These are phyloP conservation scores for Saccharomyces hybrid DNA, from an alignment of 1,139 yeast species.

Conservation along the genomic window DNA sequence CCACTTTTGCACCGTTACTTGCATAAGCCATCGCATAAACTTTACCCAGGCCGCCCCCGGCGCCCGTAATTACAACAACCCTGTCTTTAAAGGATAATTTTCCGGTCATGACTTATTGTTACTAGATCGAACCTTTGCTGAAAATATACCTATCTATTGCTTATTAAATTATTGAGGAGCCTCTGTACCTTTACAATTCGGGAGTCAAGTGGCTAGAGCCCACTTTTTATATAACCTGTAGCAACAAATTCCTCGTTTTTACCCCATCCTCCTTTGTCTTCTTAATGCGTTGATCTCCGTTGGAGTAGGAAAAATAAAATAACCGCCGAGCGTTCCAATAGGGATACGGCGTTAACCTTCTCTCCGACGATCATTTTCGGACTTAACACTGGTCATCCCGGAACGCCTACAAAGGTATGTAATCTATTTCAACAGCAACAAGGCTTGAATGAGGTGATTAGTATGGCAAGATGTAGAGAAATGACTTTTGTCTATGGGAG, in stretches of 20 bases:
- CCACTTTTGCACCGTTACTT: slow-evolving; percentile 86
- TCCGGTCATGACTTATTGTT: neutral
- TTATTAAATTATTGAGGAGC: no score
- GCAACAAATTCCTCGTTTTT: neutral
- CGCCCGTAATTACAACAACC: slow-evolving; percentile 91
- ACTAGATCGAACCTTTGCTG: no score
- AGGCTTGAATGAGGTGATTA: neutral
- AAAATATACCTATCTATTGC: neutral
- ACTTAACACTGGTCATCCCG: neutral
- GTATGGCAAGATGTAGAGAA: neutral
- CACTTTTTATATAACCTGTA: neutral
- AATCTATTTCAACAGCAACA: neutral
- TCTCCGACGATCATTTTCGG: neutral
- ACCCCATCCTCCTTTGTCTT: neutral
- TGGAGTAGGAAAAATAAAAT: neutral
- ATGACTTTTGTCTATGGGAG: no score
- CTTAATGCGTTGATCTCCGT: neutral
- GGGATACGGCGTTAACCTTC: neutral
- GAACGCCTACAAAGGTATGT: neutral
- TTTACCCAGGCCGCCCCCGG: slow-evolving; percentile 95
- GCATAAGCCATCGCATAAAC: slow-evolving; percentile 85
- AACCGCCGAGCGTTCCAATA: neutral
- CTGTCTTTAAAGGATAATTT: slow-evolving; percentile 52
- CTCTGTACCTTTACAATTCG: neutral
- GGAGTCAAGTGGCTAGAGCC: neutral